Conservation (phyloP, 768 basidiomycete species). For the Hortiboletus flavorubellus region DNA sequence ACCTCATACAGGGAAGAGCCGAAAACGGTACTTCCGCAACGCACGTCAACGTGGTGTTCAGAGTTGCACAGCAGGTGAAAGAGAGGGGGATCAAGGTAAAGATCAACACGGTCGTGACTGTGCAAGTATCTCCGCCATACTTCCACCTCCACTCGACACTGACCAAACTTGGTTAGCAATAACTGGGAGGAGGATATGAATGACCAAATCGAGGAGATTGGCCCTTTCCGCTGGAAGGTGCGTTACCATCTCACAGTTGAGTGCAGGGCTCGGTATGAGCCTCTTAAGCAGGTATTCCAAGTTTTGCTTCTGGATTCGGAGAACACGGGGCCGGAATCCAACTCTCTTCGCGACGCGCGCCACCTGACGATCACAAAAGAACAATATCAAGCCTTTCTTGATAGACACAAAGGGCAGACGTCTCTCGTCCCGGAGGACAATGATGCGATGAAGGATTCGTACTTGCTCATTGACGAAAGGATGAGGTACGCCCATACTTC, state of each 20-base stretch:
- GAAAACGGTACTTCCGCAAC: constrained; percentile 23
- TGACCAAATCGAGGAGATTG: constrained; percentile 26
- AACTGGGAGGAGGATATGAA: constrained; percentile 38
- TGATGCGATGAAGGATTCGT: constrained; percentile 37
- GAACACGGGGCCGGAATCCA: constrained; percentile 23
- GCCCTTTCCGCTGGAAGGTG: constrained; percentile 36
- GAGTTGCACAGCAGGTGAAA: constrained; percentile 32
- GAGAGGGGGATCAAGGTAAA: constrained; percentile 32
- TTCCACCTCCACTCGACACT: not conserved
- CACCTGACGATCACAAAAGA: constrained; percentile 28
- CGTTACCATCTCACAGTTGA: not conserved
- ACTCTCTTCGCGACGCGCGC: constrained; percentile 28
- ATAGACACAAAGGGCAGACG: constrained; percentile 23
- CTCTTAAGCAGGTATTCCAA: constrained; percentile 27
- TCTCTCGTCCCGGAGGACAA: constrained; percentile 38
- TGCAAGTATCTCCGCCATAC: constrained; percentile 8
- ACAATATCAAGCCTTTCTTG: constrained; percentile 34
- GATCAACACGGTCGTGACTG: constrained; percentile 32
- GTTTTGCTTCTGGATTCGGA: constrained; percentile 29
- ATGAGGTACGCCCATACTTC: constrained; percentile 27
- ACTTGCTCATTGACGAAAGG: constrained; percentile 35
- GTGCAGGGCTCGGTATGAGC: not conserved
- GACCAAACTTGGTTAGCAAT: constrained; percentile 16
- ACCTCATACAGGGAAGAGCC: constrained; percentile 26
- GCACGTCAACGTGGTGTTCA: constrained; percentile 29